Percentiles rank a stretch among this genome's conserved stretches.
Conservation (phyloP, 2,329 filamentous ascomycete genomes). For the Nothomitra cinnamomea region DNA sequence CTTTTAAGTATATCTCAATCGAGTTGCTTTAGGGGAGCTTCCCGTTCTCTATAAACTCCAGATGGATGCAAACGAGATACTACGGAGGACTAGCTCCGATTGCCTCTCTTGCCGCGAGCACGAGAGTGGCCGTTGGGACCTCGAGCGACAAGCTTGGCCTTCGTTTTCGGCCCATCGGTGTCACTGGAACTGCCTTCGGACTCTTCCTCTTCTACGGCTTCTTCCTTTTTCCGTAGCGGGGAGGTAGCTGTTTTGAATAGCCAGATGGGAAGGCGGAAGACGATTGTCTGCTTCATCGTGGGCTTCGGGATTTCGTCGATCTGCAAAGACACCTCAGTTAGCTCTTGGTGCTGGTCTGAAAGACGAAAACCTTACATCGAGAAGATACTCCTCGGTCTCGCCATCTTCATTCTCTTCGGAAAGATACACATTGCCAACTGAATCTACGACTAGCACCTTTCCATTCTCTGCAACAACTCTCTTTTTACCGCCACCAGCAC, state of each 20-base stretch:
- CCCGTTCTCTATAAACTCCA: too few relatives aligned
- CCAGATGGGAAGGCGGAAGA: constrained; percentile 64
- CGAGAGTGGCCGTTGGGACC: too few relatives aligned
- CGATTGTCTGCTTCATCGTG: constrained; percentile 63
- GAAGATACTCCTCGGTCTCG: constrained; percentile 61
- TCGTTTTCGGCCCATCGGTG: not conserved
- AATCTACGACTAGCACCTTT: constrained; percentile 86
- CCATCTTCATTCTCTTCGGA: constrained; percentile 84
- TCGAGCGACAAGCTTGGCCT: not conserved
- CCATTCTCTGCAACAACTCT: constrained; percentile 86
- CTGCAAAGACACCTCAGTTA: constrained; percentile 24
- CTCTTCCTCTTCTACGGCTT: not conserved
- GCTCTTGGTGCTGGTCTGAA: not conserved
- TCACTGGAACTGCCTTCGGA: not conserved
- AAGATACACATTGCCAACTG: constrained; percentile 81
- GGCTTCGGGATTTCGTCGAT: constrained; percentile 64
- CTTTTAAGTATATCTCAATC: too few relatives aligned
- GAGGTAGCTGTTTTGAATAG: constrained; percentile 30
- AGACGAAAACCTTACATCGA: constrained; percentile 50
- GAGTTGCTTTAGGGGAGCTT: too few relatives aligned
- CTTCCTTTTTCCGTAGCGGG: constrained; percentile 3
- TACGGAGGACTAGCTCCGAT: too few relatives aligned
- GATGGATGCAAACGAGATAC: too few relatives aligned
- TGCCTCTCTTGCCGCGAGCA: too few relatives aligned
- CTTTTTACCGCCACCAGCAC: constrained; percentile 58